Conservation (phyloP, 345 rosid genomes). For the Arabidopsis thaliana region TAIR10.1 NC_003074.8:3776001-3776500, state of each 20-base stretch:
- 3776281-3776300: slow-evolving; percentile 38
- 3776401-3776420: slow-evolving; percentile 30
- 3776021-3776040: slow-evolving; percentile 11
- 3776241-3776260: slow-evolving; percentile 35
- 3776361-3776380: slow-evolving; percentile 33
- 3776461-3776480: slow-evolving; percentile 51
- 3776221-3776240: slow-evolving; percentile 1
- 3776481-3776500: slow-evolving; percentile 58
- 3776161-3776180: slow-evolving; percentile 20
- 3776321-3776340: slow-evolving; percentile 15
- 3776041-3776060: not conserved
- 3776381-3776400: slow-evolving; percentile 27
- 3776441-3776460: not conserved
- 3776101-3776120: slow-evolving; percentile 27
- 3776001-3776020: slow-evolving; percentile 3
- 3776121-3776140: slow-evolving; percentile 29
- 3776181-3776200: slow-evolving; percentile 3
- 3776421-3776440: slow-evolving; percentile 35
- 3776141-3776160: slow-evolving; percentile 24
- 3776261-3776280: not conserved
- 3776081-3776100: slow-evolving; percentile 17
- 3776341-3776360: not conserved
- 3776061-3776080: slow-evolving; percentile 33
- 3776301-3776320: slow-evolving; percentile 7
- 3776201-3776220: not conserved